A percentile compares a stretch with the other conserved stretches of the same genome.
phyloP scores from a whole-genome alignment of 805 yeast species.

The Millerago galiae region DNA sequence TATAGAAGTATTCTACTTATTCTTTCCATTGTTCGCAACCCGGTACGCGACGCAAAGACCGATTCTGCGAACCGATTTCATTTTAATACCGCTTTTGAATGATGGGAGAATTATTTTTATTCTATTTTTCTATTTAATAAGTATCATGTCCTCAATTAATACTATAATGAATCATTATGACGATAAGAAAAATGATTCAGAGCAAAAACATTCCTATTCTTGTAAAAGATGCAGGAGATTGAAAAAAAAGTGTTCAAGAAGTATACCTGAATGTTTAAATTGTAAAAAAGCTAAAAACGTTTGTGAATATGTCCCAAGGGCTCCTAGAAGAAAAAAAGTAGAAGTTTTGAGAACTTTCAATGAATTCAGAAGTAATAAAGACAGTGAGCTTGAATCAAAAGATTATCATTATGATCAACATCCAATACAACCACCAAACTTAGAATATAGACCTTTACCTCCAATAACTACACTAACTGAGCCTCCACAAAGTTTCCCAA shows the following conservation, averaged over 20 bases:
- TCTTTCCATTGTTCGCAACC: no score
- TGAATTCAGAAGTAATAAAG: conserved; percentile 12
- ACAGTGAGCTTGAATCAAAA: background rate
- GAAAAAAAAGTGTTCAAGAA: conserved; percentile 44
- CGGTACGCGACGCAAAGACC: no score
- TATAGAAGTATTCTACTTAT: no score
- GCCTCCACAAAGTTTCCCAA: background rate
- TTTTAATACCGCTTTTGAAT: no score
- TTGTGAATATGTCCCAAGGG: conserved; percentile 40
- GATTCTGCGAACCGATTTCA: no score
- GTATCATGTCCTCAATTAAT: background rate
- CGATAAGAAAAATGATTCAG: background rate
- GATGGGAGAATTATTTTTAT: no score
- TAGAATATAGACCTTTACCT: conserved; percentile 1
- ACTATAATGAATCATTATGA: conserved; percentile 3
- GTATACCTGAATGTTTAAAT: conserved; percentile 36
- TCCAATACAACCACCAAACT: background rate
- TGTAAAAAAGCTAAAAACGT: conserved; percentile 32
- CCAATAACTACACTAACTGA: conserved; percentile 8
- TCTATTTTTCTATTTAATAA: background rate
- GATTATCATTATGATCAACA: background rate
- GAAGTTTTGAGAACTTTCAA: conserved; percentile 24
- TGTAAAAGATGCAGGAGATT: conserved; percentile 42
- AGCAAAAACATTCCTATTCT: conserved; percentile 26
- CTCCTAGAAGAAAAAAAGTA: conserved; percentile 32